Evolutionary conservation across 2,329 filamentous ascomycete species (phyloP).

Genomic region (Trichoderma sp.): DNA sequence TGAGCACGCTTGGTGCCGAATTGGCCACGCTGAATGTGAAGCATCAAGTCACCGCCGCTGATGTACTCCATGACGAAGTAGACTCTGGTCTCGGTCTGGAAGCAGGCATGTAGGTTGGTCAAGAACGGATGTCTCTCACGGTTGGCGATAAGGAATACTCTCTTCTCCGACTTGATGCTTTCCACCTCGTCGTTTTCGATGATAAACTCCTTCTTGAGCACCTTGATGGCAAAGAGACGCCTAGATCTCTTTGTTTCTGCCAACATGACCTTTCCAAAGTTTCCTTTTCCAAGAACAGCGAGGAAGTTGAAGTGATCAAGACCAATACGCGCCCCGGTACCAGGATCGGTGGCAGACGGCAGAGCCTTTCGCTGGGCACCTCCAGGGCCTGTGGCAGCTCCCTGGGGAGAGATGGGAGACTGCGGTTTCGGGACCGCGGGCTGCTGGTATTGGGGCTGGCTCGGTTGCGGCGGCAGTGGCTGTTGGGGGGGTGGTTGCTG

Average conservation of each 20-base stretch:
- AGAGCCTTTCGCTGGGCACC: conserved; percentile 51
- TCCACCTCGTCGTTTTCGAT: conserved; percentile 99
- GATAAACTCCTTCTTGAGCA: conserved; percentile 99
- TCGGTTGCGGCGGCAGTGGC: conserved; percentile 29
- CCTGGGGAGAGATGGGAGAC: conserved; percentile 32
- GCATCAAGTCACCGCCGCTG: conserved; percentile 96
- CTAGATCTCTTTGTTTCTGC: conserved; percentile 92
- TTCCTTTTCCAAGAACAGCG: conserved; percentile 95
- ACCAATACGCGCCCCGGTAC: conserved; percentile 81
- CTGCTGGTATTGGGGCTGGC: conserved; percentile 37
- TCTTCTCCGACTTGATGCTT: conserved; percentile 94
- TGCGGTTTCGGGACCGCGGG: conserved; percentile 39
- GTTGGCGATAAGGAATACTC: conserved; percentile 95
- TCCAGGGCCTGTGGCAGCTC: conserved; percentile 21
- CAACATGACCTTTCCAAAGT: conserved; percentile 99
- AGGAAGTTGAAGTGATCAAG: conserved; percentile 99
- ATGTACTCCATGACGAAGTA: conserved; percentile 99
- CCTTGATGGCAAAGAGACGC: conserved; percentile 96
- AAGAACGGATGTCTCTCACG: conserved; percentile 96
- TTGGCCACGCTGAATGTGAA: conserved; percentile 95
- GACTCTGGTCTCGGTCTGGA: conserved; percentile 96
- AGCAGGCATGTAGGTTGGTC: conserved; percentile 92
- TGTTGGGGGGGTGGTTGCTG: conserved; percentile 37
- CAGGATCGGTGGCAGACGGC: conserved; percentile 67
- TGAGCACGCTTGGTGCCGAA: conserved; percentile 95